Base-by-base conservation (phyloP, 139 green algal genomes). In the Chlamydomonas urium region DNA sequence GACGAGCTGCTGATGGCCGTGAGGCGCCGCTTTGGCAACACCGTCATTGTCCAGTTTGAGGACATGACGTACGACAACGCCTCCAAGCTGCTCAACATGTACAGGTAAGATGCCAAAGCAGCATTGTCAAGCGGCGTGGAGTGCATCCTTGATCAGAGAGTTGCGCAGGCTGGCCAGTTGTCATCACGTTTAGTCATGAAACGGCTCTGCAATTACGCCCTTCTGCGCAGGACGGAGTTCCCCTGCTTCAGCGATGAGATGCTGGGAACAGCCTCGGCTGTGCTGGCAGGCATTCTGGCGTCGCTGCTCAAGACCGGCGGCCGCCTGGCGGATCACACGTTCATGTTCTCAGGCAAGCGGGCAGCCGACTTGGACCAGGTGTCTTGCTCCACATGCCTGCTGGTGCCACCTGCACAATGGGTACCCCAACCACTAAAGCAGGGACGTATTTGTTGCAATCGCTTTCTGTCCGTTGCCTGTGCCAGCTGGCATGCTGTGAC, bases 1-100 rank as follows among this genome's bases (percentile, higher is more conserved):
- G 90, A 96, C 47, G 92, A 97, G 81, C 86, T 96, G 50, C 75
- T 97, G 1, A 83, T 74, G 0, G 88, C 87, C 0, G 87, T 92
- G 4, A 77, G 75, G 53, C 76, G 79, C 10, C 74, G 91, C 1
- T 97, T 90, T 63, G 92, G 92, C 57, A 89, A 89, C 77, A 89
- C 84, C n/a, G 84, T 89, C 24, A 62, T 97, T 50, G 78, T 97
- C 17, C 86, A 83, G 71, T 90, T 93, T 56, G 83, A 90, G 47
- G 86, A 90, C 82, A 92, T 95, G 86, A 53, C 76, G 17, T 89
- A 89, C 62, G 86, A 87, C 50, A 93, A 87, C 62, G 78, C 87
- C 38, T 71, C 47, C 56, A 87, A 88, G 69, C 78, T 94, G 66
- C 78, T 96, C 47, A 86, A 81, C 73, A 85, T 88, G 73, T 93